A percentile compares a stretch with the other conserved stretches of the same genome.
Evolutionary conservation across 257 asterid genomes (phyloP).

Genomic region (Fraxinus pennsylvanica): DNA sequence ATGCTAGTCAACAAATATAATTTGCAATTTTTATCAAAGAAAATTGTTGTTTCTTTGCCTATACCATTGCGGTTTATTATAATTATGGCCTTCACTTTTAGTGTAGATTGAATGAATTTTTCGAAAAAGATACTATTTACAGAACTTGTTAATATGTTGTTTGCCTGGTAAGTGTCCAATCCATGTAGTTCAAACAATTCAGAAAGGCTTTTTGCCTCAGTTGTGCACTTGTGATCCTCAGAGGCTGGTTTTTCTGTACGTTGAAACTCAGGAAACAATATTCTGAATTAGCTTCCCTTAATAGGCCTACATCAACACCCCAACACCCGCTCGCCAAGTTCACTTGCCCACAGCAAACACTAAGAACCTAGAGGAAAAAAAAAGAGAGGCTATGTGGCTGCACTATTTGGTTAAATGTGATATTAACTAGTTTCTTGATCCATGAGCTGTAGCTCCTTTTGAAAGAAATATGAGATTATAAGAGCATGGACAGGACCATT

Average conservation of each 20-base stretch:
- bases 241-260: background rate
- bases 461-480: background rate
- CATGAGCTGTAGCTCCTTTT: background rate
- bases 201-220: background rate
- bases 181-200: background rate
- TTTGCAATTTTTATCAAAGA: background rate
- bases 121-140: background rate
- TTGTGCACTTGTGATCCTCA: background rate
- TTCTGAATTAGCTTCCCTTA: background rate
- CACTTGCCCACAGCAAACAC: background rate
- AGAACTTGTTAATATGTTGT: background rate
- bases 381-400: background rate
- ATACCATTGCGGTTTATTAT: background rate
- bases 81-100: background rate
- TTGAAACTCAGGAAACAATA: background rate
- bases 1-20: background rate
- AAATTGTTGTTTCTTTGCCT: background rate
- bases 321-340: background rate
- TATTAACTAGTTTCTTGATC: slow-evolving; percentile 12
- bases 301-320: background rate
- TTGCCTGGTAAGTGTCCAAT: background rate
- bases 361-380: background rate
- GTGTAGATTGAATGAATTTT: background rate
- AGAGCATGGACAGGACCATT: background rate
- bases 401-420: slow-evolving; percentile 2